Conservation (phyloP, 2,329 filamentous ascomycete genomes). For the Penicillium brasilianum region DNA sequence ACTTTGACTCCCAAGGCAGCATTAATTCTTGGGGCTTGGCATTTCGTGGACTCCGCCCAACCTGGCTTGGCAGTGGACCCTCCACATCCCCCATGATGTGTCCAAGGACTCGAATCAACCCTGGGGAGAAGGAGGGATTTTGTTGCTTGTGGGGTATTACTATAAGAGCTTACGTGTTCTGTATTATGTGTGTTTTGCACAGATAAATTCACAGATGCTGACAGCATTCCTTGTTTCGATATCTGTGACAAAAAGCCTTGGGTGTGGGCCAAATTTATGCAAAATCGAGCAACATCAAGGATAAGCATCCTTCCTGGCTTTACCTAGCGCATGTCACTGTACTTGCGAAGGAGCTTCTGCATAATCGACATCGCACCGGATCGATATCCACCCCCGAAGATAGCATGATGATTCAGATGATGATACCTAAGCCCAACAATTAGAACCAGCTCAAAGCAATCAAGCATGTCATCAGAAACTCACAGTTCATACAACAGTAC, state of each 20-base stretch:
- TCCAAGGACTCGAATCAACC: not conserved
- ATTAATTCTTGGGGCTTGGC: slow-evolving; percentile 20
- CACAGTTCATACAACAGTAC: slow-evolving; percentile 80
- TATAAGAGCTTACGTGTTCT: no score
- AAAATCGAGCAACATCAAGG: not conserved
- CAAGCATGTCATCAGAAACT: slow-evolving; percentile 45
- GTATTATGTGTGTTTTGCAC: not conserved
- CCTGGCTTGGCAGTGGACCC: slow-evolving; percentile 19
- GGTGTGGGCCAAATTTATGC: not conserved
- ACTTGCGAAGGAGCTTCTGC: slow-evolving; percentile 73
- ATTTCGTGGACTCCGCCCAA: slow-evolving; percentile 13
- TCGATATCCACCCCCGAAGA: slow-evolving; percentile 82
- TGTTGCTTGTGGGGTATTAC: not conserved
- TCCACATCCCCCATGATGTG: slow-evolving; percentile 8
- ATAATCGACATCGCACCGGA: slow-evolving; percentile 79
- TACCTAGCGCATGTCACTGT: slow-evolving; percentile 51
- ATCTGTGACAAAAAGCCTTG: not conserved
- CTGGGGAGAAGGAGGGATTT: not conserved
- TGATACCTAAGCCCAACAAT: slow-evolving; percentile 68
- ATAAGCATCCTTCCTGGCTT: not conserved
- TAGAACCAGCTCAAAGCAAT: slow-evolving; percentile 7
- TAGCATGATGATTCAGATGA: slow-evolving; percentile 83
- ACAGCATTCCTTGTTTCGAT: not conserved
- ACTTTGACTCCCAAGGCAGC: slow-evolving; percentile 10
- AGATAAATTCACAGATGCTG: not conserved